Evolutionary conservation across 2,329 filamentous ascomycete genomes (phyloP).

Genomic region (Daldinia eschscholtzii): DNA sequence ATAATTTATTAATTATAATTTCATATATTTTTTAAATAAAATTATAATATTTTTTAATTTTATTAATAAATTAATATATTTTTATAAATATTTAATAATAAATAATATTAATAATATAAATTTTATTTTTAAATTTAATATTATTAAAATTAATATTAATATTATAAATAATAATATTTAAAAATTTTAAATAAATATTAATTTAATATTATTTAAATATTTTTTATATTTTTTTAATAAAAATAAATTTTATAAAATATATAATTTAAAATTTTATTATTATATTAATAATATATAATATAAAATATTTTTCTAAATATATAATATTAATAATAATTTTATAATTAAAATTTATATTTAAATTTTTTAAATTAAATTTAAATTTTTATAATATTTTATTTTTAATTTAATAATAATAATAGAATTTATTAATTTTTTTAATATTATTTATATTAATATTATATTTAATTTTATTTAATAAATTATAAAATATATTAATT

Average conservation of each 20-base stretch:
- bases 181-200: slow-evolving; percentile 1
- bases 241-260: neutral
- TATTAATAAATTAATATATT: neutral
- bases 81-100: neutral
- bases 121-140: slow-evolving; percentile 1
- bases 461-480: slow-evolving; percentile 4
- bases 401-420: slow-evolving; percentile 8
- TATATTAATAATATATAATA: slow-evolving; percentile 7
- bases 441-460: slow-evolving; percentile 4
- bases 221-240: neutral
- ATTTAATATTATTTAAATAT: slow-evolving; percentile 4
- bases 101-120: neutral
- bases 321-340: slow-evolving; percentile 9
- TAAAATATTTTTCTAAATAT: neutral
- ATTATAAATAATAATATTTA: slow-evolving; percentile 1
- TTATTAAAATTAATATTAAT: slow-evolving; percentile 7
- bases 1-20: neutral
- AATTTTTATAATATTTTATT: neutral
- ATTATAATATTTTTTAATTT: neutral
- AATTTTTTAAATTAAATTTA: neutral
- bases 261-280: neutral
- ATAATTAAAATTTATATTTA: slow-evolving; percentile 2
- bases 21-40: neutral
- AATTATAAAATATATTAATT: neutral
- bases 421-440: slow-evolving; percentile 3